A percentile compares a stretch with the other conserved stretches of the same genome.
Conservation (phyloP, 2,329 filamentous ascomycete species). For the Sporothrix pseudoabietina region DNA sequence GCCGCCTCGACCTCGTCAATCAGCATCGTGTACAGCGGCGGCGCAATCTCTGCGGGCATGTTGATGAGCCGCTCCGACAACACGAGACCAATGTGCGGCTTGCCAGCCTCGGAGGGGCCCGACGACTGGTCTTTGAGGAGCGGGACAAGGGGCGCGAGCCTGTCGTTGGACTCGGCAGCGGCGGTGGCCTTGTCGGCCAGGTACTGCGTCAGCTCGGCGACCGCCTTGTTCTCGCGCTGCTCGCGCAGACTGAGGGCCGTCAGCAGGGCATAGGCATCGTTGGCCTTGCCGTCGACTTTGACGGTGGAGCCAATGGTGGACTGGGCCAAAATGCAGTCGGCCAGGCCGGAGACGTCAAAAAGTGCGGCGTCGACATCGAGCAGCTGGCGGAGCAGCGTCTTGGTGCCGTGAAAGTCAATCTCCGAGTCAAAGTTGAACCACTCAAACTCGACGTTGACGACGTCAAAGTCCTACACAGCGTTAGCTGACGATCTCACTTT, state of each 20-base stretch:
- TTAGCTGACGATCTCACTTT: constrained; percentile 29
- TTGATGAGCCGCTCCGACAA: constrained; percentile 95
- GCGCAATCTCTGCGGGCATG: constrained; percentile 89
- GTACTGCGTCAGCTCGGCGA: constrained; percentile 73
- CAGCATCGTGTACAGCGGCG: constrained; percentile 93
- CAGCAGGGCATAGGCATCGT: constrained; percentile 88
- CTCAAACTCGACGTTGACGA: constrained; percentile 95
- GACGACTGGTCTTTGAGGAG: constrained; percentile 52
- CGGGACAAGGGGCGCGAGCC: constrained; percentile 59
- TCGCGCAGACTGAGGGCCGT: constrained; percentile 82
- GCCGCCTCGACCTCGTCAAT: constrained; percentile 88
- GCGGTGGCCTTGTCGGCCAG: constrained; percentile 60
- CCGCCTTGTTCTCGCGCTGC: constrained; percentile 72
- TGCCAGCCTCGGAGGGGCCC: neutral
- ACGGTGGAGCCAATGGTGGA: constrained; percentile 88
- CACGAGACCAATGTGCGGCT: constrained; percentile 72
- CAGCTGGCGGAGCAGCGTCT: constrained; percentile 85
- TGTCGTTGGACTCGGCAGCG: constrained; percentile 38
- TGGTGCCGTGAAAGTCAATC: constrained; percentile 93
- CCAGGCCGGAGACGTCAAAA: constrained; percentile 83
- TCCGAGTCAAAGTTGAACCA: constrained; percentile 94
- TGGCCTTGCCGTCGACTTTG: constrained; percentile 94
- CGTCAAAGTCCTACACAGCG: constrained; percentile 72
- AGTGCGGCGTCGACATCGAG: constrained; percentile 84
- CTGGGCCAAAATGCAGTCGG: constrained; percentile 82